Percentiles rank a stretch among this genome's conserved stretches.
Evolutionary conservation across 108 stramenopile genomes (phyloP).

Genomic region (Fragilariopsis cylindrus): DNA sequence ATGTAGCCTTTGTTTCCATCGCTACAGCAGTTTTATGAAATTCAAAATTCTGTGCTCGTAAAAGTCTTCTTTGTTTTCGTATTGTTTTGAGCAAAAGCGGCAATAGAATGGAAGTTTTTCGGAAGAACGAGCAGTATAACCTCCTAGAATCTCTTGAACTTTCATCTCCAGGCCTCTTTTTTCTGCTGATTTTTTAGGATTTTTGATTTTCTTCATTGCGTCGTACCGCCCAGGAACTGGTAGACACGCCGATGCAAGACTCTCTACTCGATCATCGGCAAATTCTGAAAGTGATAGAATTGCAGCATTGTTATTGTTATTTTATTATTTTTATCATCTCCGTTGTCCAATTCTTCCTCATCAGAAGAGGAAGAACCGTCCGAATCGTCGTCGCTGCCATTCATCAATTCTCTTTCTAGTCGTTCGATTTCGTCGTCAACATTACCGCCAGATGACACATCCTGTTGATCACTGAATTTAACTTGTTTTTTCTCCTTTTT

Average conservation of each 20-base stretch:
- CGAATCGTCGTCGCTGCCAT: constrained; percentile 29
- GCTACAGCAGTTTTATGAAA: constrained; percentile 76
- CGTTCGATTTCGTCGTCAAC: constrained; percentile 80
- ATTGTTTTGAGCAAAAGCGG: constrained; percentile 82
- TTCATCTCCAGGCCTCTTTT: constrained; percentile 61
- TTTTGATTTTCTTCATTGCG: constrained; percentile 20
- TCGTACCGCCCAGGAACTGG: constrained; percentile 37
- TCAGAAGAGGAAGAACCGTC: not conserved
- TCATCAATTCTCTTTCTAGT: constrained; percentile 73
- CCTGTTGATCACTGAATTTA: constrained; percentile 20
- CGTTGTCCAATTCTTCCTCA: not conserved
- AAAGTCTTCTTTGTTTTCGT: constrained; percentile 60
- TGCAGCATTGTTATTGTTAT: constrained; percentile 15
- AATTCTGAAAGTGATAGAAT: constrained; percentile 64
- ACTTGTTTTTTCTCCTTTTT: constrained; percentile 25
- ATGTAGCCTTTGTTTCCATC: constrained; percentile 73
- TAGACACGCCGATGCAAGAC: constrained; percentile 50
- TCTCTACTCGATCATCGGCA: constrained; percentile 64
- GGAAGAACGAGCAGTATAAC: constrained; percentile 72
- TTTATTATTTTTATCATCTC: constrained; percentile 4
- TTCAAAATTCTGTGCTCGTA: constrained; percentile 58
- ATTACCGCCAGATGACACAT: constrained; percentile 34
- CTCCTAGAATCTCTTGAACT: constrained; percentile 76
- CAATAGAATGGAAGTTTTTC: constrained; percentile 89
- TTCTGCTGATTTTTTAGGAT: constrained; percentile 20